Evolutionary conservation across 345 rosid species (phyloP), one percentile per base, ranked within the genome.

Genomic region (Boechera retrofracta): DNA sequence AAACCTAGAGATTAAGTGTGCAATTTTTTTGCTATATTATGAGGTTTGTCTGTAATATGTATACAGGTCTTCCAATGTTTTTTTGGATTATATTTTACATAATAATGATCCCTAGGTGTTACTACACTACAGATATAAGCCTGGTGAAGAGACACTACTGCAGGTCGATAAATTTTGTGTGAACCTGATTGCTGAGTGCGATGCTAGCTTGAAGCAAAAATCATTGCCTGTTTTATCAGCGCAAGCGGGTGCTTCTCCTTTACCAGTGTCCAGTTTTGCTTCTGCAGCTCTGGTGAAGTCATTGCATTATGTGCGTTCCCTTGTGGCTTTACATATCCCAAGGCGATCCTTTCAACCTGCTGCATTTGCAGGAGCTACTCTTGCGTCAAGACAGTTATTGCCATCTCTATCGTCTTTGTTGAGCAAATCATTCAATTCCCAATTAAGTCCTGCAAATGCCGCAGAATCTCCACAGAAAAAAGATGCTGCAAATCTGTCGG

Each of bases 81-180:
- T 44, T 36, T 41, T 73, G 69, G 57, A 52, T 35, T 60, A 16
- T 67, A 78, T 51, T 51, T 36, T 67, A 35, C 64, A 61, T 68
- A 33, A 61, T 52, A 67, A 54, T 61, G 60, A 73, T 62, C 59
- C 47, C 63, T 68, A 42, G 44, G 71, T 67, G 62, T 67, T 60
- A 52, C 36, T 47, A 48, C 83, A 45, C 68, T 85, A 83, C 91
- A 96, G 99, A 82, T 96, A 89, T 83, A 93, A 86, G 83, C 99
- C 99, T 55, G 82, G 91, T 11, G 99, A 96, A 84, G 99, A 93
- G 82, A 91, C 92, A 21, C 78, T 93, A 65, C 83, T 87, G 78
- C 98, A 86, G 82, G 91, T 96, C 67, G 98, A 96, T 78, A 86
- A 89, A 53, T 96, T 96, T 82, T 96, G 97, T 70, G 72, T 87